Evolutionary conservation across 495 filamentous ascomycete species (phyloP), one percentile per base, ranked within the genome.

Genomic region (Lasiosphaeris hirsuta): DNA sequence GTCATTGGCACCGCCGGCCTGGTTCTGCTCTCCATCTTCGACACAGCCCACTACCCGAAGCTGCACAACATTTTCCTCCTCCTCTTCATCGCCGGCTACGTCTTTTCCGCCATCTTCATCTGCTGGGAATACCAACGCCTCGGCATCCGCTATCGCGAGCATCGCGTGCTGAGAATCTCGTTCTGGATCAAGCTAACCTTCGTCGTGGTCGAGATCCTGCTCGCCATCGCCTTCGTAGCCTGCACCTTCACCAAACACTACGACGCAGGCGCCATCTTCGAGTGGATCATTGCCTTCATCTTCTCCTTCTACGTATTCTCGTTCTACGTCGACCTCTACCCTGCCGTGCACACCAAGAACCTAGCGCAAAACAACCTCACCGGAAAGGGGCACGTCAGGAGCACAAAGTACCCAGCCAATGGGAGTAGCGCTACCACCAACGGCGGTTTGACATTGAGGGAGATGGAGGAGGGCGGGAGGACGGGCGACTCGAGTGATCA

Each of bases 301-400:
- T 98, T 96, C 75, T 92, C 87, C 9, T 88, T 90, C 64, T 97
- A 95, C 70, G 77, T 96, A 41, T 81, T 96, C 46, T 91, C 89
- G 39, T 97, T 96, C 75, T 83, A 88, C 52, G 75, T 97, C 64
- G 94, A 98, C 68, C 78, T 98, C 38, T 75, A 90, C 50, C 94
- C 94, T 0, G 90, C 91, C 15, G 78, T 88, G 2, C 77, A 81
- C 11, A 90, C 83, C 4, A 87, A 85, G 60, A 51, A 58, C 33
- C 15, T 37, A 17, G 53, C 19, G 7, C 7, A 7, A 10, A 13
- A 18, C 37, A 38, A 14, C 13, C 19, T n/a, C 40, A 30, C 23
- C 2, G 23, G 23, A 30, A 30, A 30, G 5, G 23, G 2, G 5
- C 23, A 30, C 23, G 23, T 30, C 23, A 30, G 23, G 23, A 30